Evolutionary conservation across 2,329 filamentous ascomycete species (phyloP).

Genomic region (Nemania diffusa): DNA sequence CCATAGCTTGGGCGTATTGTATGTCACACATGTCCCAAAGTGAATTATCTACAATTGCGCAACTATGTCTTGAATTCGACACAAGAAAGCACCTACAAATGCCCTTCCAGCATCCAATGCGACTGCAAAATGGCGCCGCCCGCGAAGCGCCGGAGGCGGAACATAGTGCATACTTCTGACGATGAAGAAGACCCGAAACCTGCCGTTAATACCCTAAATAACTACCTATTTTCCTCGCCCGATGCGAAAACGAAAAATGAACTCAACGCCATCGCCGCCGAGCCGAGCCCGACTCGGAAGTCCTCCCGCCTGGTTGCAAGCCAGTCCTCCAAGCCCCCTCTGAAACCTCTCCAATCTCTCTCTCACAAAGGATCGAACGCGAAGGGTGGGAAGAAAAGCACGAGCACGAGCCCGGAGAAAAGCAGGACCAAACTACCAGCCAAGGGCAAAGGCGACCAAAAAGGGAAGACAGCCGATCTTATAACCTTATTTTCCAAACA

Average conservation of each 20-base stretch:
- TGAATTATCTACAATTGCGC: conserved; percentile 5
- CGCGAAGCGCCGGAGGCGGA: conserved; percentile 68
- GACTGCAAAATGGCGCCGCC: conserved; percentile 62
- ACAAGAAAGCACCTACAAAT: conserved; percentile 37
- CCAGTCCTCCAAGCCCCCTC: conserved; percentile 40
- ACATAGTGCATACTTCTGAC: conserved; percentile 62
- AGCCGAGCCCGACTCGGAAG: conserved; percentile 46
- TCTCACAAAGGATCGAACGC: conserved; percentile 40
- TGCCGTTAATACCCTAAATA: conserved; percentile 59
- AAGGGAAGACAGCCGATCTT: conserved; percentile 66
- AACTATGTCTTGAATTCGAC: conserved; percentile 2
- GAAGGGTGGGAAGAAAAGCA: conserved; percentile 49
- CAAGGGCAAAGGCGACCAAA: conserved; percentile 57
- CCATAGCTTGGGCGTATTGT: neutral
- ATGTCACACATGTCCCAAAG: neutral
- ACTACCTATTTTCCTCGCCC: conserved; percentile 66
- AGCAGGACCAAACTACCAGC: conserved; percentile 45
- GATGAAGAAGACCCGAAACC: conserved; percentile 58
- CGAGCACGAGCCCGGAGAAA: conserved; percentile 61
- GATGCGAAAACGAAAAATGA: conserved; percentile 52
- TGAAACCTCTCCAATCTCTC: conserved; percentile 45
- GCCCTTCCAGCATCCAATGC: conserved; percentile 35
- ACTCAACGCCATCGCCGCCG: conserved; percentile 41
- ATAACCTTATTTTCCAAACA: conserved; percentile 71
- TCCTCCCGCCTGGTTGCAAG: conserved; percentile 32